Evolutionary conservation across 2,329 filamentous ascomycete species (phyloP), one percentile per base, ranked within the genome.

Genomic region (Fusarium camptoceras): DNA sequence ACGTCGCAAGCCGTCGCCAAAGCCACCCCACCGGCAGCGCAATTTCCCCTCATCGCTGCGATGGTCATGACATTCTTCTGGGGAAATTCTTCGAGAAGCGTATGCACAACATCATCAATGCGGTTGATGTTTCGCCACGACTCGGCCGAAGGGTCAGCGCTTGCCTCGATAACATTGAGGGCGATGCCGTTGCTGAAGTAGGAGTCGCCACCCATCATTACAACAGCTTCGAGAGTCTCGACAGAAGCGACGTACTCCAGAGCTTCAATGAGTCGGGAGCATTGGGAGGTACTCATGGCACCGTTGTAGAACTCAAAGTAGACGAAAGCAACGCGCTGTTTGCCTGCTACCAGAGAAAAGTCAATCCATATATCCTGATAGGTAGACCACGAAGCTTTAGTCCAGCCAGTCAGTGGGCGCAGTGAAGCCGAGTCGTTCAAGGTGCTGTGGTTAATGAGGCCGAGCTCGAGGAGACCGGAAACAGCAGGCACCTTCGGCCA

Each of bases 161-260:
- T 70, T 3, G 66, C 62, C n/a, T 70, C 67, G 12, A 70, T 70
- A 10, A 66, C 66, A 10, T 70, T 70, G 46, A 70, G 67, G 4
- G 66, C 66, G 6, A 70, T 70, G 4, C 66, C 66, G 20, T 70
- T 70, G 25, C 67, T 70, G 46, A 70, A 70, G 51, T 70, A 66
- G 1, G 67, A 66, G n/a, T 63, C 57, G 14, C 66, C 66, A 2
- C 67, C 67, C 67, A 64, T 70, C 1, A 70, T 46, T 1, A 66
- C 66, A 9, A 70, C 50, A 10, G 62, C 57, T 24, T 66, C 18
- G 5, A 66, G 27, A 16, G 49, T 14, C 27, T 39, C 31, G 3
- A 42, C 24, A 2, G 31, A 47, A 15, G n/a, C 58, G 18, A 66
- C 62, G 8, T 18, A 57, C 8, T 70, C 49, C 6, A 70, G 57